Conservation (phyloP, 441 rosid species). For the Heliophila coronopifolia region DNA sequence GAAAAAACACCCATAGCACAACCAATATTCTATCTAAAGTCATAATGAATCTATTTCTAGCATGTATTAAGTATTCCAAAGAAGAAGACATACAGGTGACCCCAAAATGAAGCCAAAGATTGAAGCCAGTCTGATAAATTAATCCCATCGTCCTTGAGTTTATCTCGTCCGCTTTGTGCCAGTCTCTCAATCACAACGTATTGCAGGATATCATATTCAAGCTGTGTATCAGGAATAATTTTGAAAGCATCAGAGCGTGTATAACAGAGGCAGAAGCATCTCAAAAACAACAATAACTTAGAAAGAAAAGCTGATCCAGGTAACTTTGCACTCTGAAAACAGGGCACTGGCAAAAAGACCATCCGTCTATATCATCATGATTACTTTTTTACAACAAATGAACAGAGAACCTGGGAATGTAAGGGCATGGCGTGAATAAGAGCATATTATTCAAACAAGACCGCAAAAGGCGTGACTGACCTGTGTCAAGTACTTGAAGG, state of each 20-base stretch:
- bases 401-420: constrained; percentile 2
- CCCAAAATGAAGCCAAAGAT: constrained; percentile 99
- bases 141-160: constrained; percentile 97
- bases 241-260: constrained; percentile 13
- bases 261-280: constrained; percentile 11
- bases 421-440: constrained; percentile 6
- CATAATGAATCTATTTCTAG: not conserved
- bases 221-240: constrained; percentile 44
- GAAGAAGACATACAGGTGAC: constrained; percentile 91
- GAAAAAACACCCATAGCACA: not conserved
- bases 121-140: constrained; percentile 99
- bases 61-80: constrained; percentile 20
- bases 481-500: constrained; percentile 99
- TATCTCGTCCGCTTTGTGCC: constrained; percentile 95
- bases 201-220: constrained; percentile 96
- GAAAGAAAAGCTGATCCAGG: constrained; percentile 6
- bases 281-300: constrained; percentile 8
- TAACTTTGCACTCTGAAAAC: constrained; percentile 11
- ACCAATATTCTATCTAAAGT: constrained; percentile 2
- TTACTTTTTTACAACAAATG: too few species aligned
- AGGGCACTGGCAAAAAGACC: too few species aligned
- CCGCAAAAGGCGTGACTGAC: constrained; percentile 31
- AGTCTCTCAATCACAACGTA: constrained; percentile 97
- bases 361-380: too few species aligned
- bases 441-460: constrained; percentile 14